A percentile compares a stretch with the other conserved stretches of the same genome.
These are phyloP conservation scores for Aspergillus awamori DNA, from an alignment of 2,329 filamentous ascomycete genomes.

Conservation along the genomic window DNA sequence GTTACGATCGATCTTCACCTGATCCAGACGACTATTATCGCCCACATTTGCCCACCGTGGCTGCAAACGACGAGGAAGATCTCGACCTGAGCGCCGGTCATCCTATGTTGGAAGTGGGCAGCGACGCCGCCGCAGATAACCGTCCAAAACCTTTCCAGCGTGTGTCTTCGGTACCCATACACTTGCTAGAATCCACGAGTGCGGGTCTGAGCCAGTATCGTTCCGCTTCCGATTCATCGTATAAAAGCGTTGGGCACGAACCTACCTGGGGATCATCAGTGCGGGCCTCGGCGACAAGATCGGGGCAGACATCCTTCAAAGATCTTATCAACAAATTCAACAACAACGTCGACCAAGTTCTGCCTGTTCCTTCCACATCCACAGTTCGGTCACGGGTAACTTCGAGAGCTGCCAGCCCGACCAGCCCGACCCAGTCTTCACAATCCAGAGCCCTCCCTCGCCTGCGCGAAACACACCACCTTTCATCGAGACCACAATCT, in stretches of 20 bases:
- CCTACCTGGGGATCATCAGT: conserved; percentile 23
- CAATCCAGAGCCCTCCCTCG: conserved; percentile 34
- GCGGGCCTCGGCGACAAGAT: conserved; percentile 28
- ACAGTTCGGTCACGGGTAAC: conserved; percentile 36
- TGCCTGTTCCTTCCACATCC: conserved; percentile 44
- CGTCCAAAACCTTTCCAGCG: conserved; percentile 21
- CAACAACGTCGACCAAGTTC: conserved; percentile 56
- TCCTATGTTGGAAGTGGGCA: conserved; percentile 23
- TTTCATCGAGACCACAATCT: conserved; percentile 17
- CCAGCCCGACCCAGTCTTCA: conserved; percentile 29
- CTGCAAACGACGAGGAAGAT: conserved; percentile 30
- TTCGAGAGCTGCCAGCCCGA: conserved; percentile 43
- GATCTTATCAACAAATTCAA: conserved; percentile 81
- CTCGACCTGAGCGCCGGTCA: conserved; percentile 17
- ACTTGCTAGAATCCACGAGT: conserved; percentile 26
- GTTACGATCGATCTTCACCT: conserved; percentile 34
- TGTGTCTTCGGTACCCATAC: conserved; percentile 33
- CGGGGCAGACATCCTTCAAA: conserved; percentile 70
- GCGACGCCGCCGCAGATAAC: conserved; percentile 27
- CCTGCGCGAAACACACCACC: conserved; percentile 26
- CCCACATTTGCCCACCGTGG: conserved; percentile 44
- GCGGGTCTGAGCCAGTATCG: conserved; percentile 31
- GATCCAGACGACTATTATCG: conserved; percentile 58
- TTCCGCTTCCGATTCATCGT: conserved; percentile 37
- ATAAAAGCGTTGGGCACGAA: conserved; percentile 21